These are phyloP conservation scores for Candida hungchunana DNA, from an alignment of 805 yeast species.

Conservation along the genomic window DNA sequence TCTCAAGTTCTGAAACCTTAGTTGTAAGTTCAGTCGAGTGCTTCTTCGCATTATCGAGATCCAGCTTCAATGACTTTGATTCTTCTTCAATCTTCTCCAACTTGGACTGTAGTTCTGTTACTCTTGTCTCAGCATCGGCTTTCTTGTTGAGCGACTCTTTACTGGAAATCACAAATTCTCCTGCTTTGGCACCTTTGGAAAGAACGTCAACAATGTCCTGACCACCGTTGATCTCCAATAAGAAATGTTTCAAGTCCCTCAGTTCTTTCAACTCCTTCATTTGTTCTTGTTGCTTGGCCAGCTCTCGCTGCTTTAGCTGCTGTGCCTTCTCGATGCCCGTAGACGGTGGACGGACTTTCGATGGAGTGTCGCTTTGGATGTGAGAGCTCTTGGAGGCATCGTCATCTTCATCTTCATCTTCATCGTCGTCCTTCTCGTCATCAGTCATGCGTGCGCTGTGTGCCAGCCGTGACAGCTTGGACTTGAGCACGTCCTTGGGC, in stretches of 20 bases:
- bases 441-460: conserved; percentile 13
- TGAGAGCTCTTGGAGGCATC: neutral
- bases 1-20: too few relatives aligned
- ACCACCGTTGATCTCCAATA: conserved; percentile 14
- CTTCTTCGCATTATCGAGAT: too few relatives aligned
- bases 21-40: too few relatives aligned
- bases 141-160: neutral
- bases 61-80: conserved; percentile 1
- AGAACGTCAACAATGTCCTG: conserved; percentile 1
- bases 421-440: conserved; percentile 10
- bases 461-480: conserved; percentile 23
- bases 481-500: conserved; percentile 25
- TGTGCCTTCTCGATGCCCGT: conserved; percentile 5
- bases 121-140: neutral
- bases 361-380: conserved; percentile 21
- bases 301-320: conserved; percentile 5
- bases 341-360: conserved; percentile 14
- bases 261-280: conserved; percentile 19
- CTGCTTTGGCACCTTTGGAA: neutral
- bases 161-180: conserved; percentile 3
- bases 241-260: conserved; percentile 16
- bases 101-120: neutral
- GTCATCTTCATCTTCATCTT: conserved; percentile 8
- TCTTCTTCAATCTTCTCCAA: neutral
- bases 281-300: conserved; percentile 1